Percentiles rank a stretch among this genome's conserved stretches.
Conservation (phyloP, 1,139 yeast genomes). For the Kluyveromyces sp. region DNA sequence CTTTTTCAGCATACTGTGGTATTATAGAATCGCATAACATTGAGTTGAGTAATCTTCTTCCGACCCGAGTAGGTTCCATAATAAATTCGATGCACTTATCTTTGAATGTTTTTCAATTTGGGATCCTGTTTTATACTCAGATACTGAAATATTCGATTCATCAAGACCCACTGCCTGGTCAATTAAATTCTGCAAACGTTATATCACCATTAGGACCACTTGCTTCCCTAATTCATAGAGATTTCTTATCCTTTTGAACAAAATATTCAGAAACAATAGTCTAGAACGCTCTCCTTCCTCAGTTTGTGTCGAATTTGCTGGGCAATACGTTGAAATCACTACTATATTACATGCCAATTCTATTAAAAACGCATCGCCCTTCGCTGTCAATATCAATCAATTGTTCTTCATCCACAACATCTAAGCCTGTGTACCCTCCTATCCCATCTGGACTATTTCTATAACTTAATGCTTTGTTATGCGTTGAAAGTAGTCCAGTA, state of each 20-base stretch:
- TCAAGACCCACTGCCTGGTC: slow-evolving; percentile 73
- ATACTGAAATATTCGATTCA: slow-evolving; percentile 24
- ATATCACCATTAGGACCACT: slow-evolving; percentile 71
- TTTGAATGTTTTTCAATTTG: slow-evolving; percentile 39
- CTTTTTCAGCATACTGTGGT: slow-evolving; percentile 27
- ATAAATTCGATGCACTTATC: slow-evolving; percentile 37
- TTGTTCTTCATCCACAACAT: slow-evolving; percentile 28
- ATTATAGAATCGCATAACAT: slow-evolving; percentile 28
- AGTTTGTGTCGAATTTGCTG: slow-evolving; percentile 72
- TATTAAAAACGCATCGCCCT: slow-evolving; percentile 69
- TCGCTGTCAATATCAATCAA: slow-evolving; percentile 61
- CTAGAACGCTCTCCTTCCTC: slow-evolving; percentile 66
- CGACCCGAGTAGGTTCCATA: slow-evolving; percentile 33
- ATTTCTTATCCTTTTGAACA: slow-evolving; percentile 54
- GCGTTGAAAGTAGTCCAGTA: slow-evolving; percentile 53
- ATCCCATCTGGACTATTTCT: slow-evolving; percentile 34
- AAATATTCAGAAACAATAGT: slow-evolving; percentile 44
- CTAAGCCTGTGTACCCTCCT: slow-evolving; percentile 63
- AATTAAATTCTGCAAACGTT: slow-evolving; percentile 68
- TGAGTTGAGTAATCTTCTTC: slow-evolving; percentile 39
- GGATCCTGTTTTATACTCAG: slow-evolving; percentile 22
- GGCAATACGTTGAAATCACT: slow-evolving; percentile 77
- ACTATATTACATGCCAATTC: slow-evolving; percentile 61
- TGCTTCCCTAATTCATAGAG: slow-evolving; percentile 49
- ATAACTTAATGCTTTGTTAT: slow-evolving; percentile 16